Evolutionary conservation across 2,329 filamentous ascomycete genomes (phyloP).

Genomic region (Aspergillus sp.): DNA sequence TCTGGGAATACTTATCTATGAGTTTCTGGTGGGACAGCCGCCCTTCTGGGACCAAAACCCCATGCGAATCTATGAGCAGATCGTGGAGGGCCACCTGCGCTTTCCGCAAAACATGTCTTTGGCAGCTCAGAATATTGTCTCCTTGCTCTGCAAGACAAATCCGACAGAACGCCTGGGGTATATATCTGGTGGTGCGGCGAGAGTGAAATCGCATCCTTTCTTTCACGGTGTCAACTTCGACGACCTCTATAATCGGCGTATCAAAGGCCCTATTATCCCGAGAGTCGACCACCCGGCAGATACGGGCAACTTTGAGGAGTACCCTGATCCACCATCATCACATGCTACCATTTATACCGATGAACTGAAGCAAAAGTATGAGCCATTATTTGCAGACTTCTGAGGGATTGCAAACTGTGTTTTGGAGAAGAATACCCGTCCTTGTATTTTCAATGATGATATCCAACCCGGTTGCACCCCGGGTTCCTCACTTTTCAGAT

Average conservation of each 20-base stretch:
- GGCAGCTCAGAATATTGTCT: conserved; percentile 54
- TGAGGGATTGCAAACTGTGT: conserved; percentile 24
- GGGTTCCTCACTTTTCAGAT: no score
- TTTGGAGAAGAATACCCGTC: background rate
- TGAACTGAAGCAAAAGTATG: conserved; percentile 53
- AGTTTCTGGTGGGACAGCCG: conserved; percentile 59
- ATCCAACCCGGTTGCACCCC: no score
- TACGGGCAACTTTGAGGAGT: conserved; percentile 58
- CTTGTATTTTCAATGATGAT: background rate
- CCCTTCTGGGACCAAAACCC: conserved; percentile 63
- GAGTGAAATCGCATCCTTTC: conserved; percentile 55
- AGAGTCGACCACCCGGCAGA: conserved; percentile 53
- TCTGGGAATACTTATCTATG: conserved; percentile 58
- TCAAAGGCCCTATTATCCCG: conserved; percentile 56
- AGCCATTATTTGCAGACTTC: conserved; percentile 54
- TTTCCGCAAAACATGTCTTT: conserved; percentile 53
- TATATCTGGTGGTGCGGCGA: conserved; percentile 51
- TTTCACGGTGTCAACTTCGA: conserved; percentile 57
- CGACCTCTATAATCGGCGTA: conserved; percentile 50
- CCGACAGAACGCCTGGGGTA: conserved; percentile 56
- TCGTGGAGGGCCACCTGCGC: conserved; percentile 55
- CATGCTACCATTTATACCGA: conserved; percentile 48
- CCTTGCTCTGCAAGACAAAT: conserved; percentile 55
- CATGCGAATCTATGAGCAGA: conserved; percentile 62
- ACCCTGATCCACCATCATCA: conserved; percentile 48